Percentiles rank a stretch among this genome's conserved stretches.
Conservation (phyloP, 1,284 basidiomycete species). For the Sanghuangporus weigelae region DNA sequence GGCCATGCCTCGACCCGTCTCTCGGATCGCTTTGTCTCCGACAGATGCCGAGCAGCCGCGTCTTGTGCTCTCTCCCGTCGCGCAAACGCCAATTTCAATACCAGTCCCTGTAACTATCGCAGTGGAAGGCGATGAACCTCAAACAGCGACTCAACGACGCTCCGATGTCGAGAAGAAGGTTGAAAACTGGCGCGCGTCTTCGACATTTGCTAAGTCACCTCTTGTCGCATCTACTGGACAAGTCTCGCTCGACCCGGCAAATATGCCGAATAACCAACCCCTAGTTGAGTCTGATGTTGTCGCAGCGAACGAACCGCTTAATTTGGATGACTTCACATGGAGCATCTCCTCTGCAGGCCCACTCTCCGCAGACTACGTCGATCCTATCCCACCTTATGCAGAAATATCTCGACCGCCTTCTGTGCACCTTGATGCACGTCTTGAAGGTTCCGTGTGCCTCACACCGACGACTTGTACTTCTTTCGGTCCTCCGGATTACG, state of each 20-base stretch:
- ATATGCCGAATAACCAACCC: slow-evolving; percentile 44
- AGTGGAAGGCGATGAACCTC: slow-evolving; percentile 43
- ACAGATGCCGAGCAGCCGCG: slow-evolving; percentile 29
- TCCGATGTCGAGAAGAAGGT: slow-evolving; percentile 49
- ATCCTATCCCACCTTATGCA: slow-evolving; percentile 27
- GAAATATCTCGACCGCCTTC: slow-evolving; percentile 38
- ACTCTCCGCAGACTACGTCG: slow-evolving; percentile 20
- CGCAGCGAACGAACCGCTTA: slow-evolving; percentile 34
- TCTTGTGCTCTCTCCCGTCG: slow-evolving; percentile 51
- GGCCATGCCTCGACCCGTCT: slow-evolving; percentile 27
- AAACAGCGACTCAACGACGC: slow-evolving; percentile 35
- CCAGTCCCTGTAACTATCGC: background rate
- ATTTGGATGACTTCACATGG: slow-evolving; percentile 64
- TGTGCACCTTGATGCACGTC: slow-evolving; percentile 51
- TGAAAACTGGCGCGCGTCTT: slow-evolving; percentile 57
- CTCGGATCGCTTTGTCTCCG: slow-evolving; percentile 23
- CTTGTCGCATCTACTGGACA: slow-evolving; percentile 44
- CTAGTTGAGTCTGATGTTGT: slow-evolving; percentile 28
- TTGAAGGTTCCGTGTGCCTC: slow-evolving; percentile 52
- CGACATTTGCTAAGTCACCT: slow-evolving; percentile 44
- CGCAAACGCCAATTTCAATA: slow-evolving; percentile 30
- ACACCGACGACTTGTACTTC: slow-evolving; percentile 46
- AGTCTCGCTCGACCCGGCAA: slow-evolving; percentile 45
- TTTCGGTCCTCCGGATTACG: slow-evolving; percentile 33
- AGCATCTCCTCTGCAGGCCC: slow-evolving; percentile 65